phyloP scores from a whole-genome alignment of 1,139 yeast genomes.

The Sugiyamaella novakii region DNA sequence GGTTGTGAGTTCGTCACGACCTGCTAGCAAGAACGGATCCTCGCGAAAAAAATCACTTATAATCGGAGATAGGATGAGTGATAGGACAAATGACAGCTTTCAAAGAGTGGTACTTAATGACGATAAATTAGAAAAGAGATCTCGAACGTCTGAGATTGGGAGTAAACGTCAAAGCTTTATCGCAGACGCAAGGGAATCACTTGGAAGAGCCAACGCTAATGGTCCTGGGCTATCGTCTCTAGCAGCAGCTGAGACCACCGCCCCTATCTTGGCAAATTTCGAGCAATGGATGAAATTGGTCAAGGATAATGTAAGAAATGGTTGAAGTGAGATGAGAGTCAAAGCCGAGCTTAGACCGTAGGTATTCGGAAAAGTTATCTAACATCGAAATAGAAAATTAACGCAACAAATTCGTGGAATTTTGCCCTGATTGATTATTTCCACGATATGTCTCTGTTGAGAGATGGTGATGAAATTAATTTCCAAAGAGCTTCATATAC shows the following conservation, averaged over 20 bases:
- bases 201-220: conserved; percentile 18
- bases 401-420: conserved; percentile 67
- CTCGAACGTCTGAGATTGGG: conserved; percentile 28
- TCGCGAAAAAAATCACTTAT: conserved; percentile 17
- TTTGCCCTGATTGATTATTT: conserved; percentile 87
- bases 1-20: conserved; percentile 1
- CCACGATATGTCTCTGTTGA: conserved; percentile 63
- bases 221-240: conserved; percentile 10
- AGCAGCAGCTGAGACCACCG: conserved; percentile 18
- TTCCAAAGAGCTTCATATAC: conserved; percentile 81
- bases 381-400: conserved; percentile 41
- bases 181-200: conserved; percentile 33
- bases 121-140: conserved; percentile 38
- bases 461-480: conserved; percentile 64
- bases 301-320: conserved; percentile 59
- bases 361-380: not conserved
- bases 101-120: conserved; percentile 33
- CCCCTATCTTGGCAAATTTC: conserved; percentile 60
- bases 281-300: conserved; percentile 91
- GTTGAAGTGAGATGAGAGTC: not conserved
- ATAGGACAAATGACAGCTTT: conserved; percentile 14
- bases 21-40: conserved; percentile 1
- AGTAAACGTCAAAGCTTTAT: conserved; percentile 21
- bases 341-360: no score
- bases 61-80: no score